Percentiles rank a stretch among this genome's conserved stretches.
Conservation (phyloP, 2,329 filamentous ascomycete genomes). For the Colletotrichum higginsianum region DNA sequence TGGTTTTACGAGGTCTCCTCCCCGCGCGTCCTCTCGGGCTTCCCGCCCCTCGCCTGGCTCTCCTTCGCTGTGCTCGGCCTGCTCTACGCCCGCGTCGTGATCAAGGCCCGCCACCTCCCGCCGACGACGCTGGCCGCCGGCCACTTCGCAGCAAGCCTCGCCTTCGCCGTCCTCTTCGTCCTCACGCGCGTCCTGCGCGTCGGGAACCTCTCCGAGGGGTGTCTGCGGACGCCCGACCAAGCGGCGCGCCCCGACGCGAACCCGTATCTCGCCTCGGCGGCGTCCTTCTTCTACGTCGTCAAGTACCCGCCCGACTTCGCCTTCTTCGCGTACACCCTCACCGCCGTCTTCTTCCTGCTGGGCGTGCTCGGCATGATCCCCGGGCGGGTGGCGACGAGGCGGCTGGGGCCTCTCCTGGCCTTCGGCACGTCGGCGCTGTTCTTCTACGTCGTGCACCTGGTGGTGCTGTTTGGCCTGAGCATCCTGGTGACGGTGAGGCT, state of each 20-base stretch:
- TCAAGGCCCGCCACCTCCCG: slow-evolving; percentile 51
- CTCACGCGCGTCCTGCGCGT: slow-evolving; percentile 58
- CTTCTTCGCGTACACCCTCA: slow-evolving; percentile 60
- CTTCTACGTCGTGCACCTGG: slow-evolving; percentile 60
- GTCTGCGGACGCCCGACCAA: slow-evolving; percentile 58
- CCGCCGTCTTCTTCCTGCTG: slow-evolving; percentile 56
- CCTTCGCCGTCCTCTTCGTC: slow-evolving; percentile 56
- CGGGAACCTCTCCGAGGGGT: slow-evolving; percentile 61
- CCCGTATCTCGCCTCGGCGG: slow-evolving; percentile 57
- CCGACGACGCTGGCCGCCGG: slow-evolving; percentile 46
- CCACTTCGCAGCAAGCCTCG: slow-evolving; percentile 49
- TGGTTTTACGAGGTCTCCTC: slow-evolving; percentile 58
- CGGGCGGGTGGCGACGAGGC: slow-evolving; percentile 45
- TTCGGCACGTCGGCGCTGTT: slow-evolving; percentile 64
- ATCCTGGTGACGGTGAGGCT: slow-evolving; percentile 44
- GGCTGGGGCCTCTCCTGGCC: slow-evolving; percentile 55
- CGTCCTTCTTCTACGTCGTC: slow-evolving; percentile 62
- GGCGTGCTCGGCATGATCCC: slow-evolving; percentile 55
- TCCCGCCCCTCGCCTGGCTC: slow-evolving; percentile 63
- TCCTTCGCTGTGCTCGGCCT: slow-evolving; percentile 62
- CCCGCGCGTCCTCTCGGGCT: slow-evolving; percentile 54
- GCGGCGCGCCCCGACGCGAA: slow-evolving; percentile 50
- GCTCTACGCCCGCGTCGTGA: slow-evolving; percentile 58
- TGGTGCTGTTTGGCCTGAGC: slow-evolving; percentile 51
- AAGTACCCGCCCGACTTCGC: slow-evolving; percentile 65